Base-by-base conservation (phyloP, 2,329 filamentous ascomycete species). In the Trichophyton benhamiae region DNA sequence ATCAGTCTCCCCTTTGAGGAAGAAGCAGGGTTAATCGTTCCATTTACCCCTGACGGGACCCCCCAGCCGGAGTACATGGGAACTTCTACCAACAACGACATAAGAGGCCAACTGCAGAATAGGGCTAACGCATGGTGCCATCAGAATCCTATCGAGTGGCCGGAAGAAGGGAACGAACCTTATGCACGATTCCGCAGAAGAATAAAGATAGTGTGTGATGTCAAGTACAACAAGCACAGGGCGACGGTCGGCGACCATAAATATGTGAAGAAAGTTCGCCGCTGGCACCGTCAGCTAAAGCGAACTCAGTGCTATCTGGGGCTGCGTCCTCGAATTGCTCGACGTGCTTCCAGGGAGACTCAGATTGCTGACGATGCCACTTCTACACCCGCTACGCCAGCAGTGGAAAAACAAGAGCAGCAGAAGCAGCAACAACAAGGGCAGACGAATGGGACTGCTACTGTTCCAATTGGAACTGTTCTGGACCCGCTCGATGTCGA, bases 231-330 rank as follows among this genome's bases (percentile, higher is more conserved):
- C 17, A 80, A 78, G 65, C 77, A 72, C 59, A 81, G 79, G 65
- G 67, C 68, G 0, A 68, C 67, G 2, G 82, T 77, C 60, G 79
- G 76, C 42, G 81, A 80, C 68, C 80, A 76, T 65, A 75, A 77
- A 42, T 74, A 78, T 1, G 63, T 80, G 2, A 66, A 76, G 22
- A 79, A 76, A 46, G 81, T 84, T 63, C 77, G 80, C 64, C 69
- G 74, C 2, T 82, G 81, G 75, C 77, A 77, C 1, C 75, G 78
- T 41, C 79, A 83, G 67, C 76, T 88, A 64, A 83, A 84, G 66
- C 80, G 86, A 53, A 77, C 82, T 6, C 87, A 91, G 69, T 77
- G 82, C 59, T 89, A 88, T 67, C 79, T 95, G 1, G 89, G 88
- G 3, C 75, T 95, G 27, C 80, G 82, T n/a, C 72, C 78, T 3